phyloP scores from a whole-genome alignment of 1,284 basidiomycete genomes.

The Mycosarcoma maydis region DNA sequence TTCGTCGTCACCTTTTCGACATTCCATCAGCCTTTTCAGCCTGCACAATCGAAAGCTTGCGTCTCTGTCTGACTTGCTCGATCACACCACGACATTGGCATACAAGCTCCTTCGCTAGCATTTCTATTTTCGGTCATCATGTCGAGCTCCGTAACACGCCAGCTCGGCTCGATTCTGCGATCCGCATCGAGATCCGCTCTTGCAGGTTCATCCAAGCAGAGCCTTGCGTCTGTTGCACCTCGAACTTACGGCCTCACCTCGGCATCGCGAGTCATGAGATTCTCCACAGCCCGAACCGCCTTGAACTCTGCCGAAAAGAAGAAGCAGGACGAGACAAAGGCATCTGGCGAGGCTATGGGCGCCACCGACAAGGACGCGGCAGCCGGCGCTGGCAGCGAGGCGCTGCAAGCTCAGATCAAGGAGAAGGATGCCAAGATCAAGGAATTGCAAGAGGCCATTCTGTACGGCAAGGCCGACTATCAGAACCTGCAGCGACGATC shows the following conservation, averaged over 20 bases:
- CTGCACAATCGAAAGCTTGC: too few relatives aligned
- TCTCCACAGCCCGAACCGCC: slow-evolving; percentile 28
- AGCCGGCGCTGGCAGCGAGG: slow-evolving; percentile 18
- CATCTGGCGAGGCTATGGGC: slow-evolving; percentile 53
- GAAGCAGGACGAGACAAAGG: slow-evolving; percentile 50
- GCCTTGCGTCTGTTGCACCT: slow-evolving; percentile 19
- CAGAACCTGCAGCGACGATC: slow-evolving; percentile 92
- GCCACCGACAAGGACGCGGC: slow-evolving; percentile 33
- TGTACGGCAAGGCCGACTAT: slow-evolving; percentile 79
- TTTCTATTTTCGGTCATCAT: too few relatives aligned
- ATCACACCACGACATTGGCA: too few relatives aligned
- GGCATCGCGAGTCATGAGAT: slow-evolving; percentile 26
- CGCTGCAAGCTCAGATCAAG: slow-evolving; percentile 55
- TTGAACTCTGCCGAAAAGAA: slow-evolving; percentile 32
- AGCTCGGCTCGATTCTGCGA: slow-evolving; percentile 32
- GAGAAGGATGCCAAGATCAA: slow-evolving; percentile 66
- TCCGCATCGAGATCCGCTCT: slow-evolving; percentile 29
- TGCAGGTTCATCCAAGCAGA: slow-evolving; percentile 36
- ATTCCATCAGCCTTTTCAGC: too few relatives aligned
- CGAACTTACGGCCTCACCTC: slow-evolving; percentile 11
- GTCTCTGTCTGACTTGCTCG: too few relatives aligned
- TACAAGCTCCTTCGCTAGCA: too few relatives aligned
- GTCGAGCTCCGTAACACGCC: slow-evolving; percentile 41
- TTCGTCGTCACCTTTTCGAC: too few relatives aligned
- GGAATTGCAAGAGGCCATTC: slow-evolving; percentile 61